Evolutionary conservation across 805 yeast genomes (phyloP).

Genomic region (Limtongia smithiae): DNA sequence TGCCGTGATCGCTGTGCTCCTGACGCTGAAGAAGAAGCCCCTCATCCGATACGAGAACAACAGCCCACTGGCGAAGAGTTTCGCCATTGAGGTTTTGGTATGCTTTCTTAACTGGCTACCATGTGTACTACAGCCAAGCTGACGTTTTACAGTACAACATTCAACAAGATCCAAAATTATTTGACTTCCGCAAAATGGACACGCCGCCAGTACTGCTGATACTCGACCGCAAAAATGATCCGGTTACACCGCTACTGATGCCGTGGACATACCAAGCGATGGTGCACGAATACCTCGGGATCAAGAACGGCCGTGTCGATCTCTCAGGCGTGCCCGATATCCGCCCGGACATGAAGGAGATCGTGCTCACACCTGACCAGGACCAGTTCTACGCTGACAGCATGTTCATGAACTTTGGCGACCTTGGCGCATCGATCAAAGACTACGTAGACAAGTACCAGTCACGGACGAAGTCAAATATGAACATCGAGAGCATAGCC

Average conservation of each 20-base stretch:
- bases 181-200: conserved; percentile 63
- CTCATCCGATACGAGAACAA: conserved; percentile 71
- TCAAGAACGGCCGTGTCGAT: conserved; percentile 74
- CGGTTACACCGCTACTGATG: conserved; percentile 82
- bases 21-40: conserved; percentile 76
- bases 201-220: conserved; percentile 70
- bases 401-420: conserved; percentile 91
- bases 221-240: conserved; percentile 83
- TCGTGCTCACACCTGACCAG: conserved; percentile 62
- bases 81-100: conserved; percentile 62
- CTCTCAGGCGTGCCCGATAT: conserved; percentile 54
- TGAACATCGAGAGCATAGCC: conserved; percentile 69
- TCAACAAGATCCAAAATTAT: conserved; percentile 47
- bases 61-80: conserved; percentile 58
- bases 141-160: conserved; percentile 33
- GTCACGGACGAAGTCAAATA: conserved; percentile 67
- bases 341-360: conserved; percentile 56
- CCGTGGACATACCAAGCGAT: conserved; percentile 99
- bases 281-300: conserved; percentile 90
- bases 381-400: conserved; percentile 77
- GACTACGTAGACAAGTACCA: conserved; percentile 81
- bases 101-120: not conserved
- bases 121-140: conserved; percentile 42
- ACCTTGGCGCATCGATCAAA: conserved; percentile 82
- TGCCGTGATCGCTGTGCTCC: conserved; percentile 52